Evolutionary conservation across 305 asterid genomes (phyloP), one percentile per base, ranked within the genome.

Genomic region (Solanum hybrid): DNA sequence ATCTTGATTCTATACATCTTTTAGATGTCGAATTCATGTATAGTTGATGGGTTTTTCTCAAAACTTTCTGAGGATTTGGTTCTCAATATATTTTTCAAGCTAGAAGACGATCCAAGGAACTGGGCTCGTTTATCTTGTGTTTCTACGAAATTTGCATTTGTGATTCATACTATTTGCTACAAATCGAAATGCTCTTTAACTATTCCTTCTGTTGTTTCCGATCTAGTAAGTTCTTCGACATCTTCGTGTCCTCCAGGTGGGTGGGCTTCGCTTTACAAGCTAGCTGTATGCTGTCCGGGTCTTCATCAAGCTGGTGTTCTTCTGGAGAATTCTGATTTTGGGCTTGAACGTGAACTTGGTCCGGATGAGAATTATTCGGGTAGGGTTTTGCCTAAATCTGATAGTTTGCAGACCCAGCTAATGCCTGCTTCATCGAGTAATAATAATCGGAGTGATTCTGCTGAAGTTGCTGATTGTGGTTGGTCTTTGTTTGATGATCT

Each of bases 401-500:
- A 75, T 24, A 90, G 27, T 41, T 41, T 90, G 8, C 88, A 79
- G 26, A 32, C 89, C 1, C 57, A 51, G 51, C 88, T 90, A 8
- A 89, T 75, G 7, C 89, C 94, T 82, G 89, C 94, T 4, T 92
- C 96, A 79, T 61, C 72, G 72, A 61, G 72, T 61, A 95, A 95
- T 68, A 24, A 32, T 32, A 31, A 31, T 31, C 27, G 51, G 26
- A 82, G 41, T 20, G 91, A 29, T 7, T 89, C 86, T 84, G 45
- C 77, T 8, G 96, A 90, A 70, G 39, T 88, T 57, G 72, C 95
- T 45, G 98, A 93, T 38, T 88, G 92, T 89, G 94, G 92, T 17
- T 97, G 99, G 99, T 96, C 99, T 39, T 84, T 97, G 93, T 96
- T 93, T 81, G 99, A 97, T 85, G 99, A 97, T 93, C 89, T 97